Percentiles rank a stretch among this genome's conserved stretches.
phyloP scores from a whole-genome alignment of 257 asterid genomes.

The Ilex asprella region DNA sequence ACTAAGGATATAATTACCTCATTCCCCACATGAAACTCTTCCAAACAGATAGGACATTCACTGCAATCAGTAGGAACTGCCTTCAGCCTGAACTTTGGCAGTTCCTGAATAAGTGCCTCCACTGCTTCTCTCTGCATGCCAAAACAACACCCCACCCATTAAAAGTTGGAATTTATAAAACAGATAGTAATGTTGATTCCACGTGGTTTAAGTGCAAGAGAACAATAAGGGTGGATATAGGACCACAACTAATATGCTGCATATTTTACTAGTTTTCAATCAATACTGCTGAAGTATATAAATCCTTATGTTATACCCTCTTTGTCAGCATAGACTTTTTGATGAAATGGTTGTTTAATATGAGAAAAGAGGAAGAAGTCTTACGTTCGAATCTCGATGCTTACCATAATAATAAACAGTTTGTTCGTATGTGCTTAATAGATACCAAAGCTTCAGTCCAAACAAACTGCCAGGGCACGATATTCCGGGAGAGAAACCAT shows the following conservation, averaged over 20 bases:
- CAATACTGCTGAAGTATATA: too few species aligned
- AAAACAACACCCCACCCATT: constrained; percentile 1
- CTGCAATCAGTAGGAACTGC: constrained; percentile 94
- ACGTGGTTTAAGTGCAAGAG: too few species aligned
- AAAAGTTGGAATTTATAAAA: not conserved
- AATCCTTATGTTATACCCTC: too few species aligned
- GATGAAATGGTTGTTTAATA: too few species aligned
- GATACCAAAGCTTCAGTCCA: not conserved
- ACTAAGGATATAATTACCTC: constrained; percentile 44
- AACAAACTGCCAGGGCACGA: not conserved
- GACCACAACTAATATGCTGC: too few species aligned
- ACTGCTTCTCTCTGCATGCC: constrained; percentile 79
- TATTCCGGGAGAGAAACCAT: not conserved
- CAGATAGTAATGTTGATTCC: not conserved
- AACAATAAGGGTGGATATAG: too few species aligned
- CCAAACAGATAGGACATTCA: constrained; percentile 93
- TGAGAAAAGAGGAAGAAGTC: too few species aligned
- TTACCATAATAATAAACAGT: too few species aligned
- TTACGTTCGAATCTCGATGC: too few species aligned
- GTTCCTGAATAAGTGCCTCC: constrained; percentile 93
- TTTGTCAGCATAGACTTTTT: too few species aligned
- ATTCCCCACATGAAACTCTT: constrained; percentile 79
- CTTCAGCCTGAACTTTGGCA: constrained; percentile 78
- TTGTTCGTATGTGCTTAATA: too few species aligned
- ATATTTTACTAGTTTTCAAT: too few species aligned